A percentile compares a stretch with the other conserved stretches of the same genome.
These are phyloP conservation scores for Colletotrichum sp. DNA, from an alignment of 2,329 filamentous ascomycete genomes.

Conservation along the genomic window DNA sequence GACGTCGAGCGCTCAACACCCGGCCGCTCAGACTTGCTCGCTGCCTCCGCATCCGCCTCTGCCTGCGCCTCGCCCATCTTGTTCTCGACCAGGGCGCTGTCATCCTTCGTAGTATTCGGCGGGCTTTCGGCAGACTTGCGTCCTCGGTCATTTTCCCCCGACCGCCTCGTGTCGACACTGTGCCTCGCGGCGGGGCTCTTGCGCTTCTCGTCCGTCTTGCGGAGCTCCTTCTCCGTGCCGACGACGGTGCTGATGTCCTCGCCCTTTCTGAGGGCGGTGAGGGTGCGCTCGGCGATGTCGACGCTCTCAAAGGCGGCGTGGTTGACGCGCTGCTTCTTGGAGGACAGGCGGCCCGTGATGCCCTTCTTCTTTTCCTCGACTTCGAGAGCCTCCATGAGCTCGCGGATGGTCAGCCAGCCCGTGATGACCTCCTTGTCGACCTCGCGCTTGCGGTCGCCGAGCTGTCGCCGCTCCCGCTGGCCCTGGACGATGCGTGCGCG, in stretches of 20 bases:
- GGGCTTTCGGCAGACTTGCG: not conserved
- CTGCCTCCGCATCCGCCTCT: not conserved
- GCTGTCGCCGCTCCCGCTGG: constrained; percentile 45
- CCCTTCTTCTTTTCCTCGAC: constrained; percentile 36
- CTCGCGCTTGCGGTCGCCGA: constrained; percentile 36
- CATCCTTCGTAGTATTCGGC: not conserved
- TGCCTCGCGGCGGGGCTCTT: constrained; percentile 13
- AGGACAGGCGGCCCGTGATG: constrained; percentile 34
- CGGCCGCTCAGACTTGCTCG: not conserved
- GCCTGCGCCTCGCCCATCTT: not conserved
- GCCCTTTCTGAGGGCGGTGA: constrained; percentile 51
- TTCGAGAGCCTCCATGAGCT: constrained; percentile 44
- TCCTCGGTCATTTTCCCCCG: not conserved
- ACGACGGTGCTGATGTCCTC: constrained; percentile 42
- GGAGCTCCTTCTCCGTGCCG: constrained; percentile 26
- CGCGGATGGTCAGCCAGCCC: constrained; percentile 47
- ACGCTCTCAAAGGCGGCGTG: constrained; percentile 56
- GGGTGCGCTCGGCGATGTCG: constrained; percentile 47
- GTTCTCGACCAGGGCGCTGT: constrained; percentile 2
- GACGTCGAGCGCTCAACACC: constrained; percentile 6
- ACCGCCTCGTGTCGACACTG: constrained; percentile 5
- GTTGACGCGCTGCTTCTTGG: constrained; percentile 41
- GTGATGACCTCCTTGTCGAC: constrained; percentile 35
- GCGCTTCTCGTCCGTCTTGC: constrained; percentile 22
- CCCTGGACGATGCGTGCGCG: constrained; percentile 65